A percentile compares a stretch with the other conserved stretches of the same genome.
Conservation (phyloP, 139 green algal genomes). For the Chlorella sp. region DNA sequence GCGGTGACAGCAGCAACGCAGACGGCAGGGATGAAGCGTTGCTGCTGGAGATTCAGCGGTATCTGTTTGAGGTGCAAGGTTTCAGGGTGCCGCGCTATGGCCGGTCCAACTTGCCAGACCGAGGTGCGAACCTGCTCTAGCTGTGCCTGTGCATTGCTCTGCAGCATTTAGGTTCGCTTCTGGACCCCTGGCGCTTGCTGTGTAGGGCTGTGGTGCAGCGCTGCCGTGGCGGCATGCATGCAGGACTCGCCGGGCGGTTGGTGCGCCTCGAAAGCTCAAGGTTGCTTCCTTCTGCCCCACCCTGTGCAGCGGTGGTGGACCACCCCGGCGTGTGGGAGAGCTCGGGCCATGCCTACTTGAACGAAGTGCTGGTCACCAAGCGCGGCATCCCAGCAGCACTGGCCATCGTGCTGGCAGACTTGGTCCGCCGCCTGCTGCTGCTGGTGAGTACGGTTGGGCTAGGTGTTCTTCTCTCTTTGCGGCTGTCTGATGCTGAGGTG, state of each 20-base stretch:
- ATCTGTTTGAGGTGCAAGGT: constrained; percentile 3
- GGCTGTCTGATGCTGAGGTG: not conserved
- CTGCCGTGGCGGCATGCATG: no score
- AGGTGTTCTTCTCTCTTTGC: not conserved
- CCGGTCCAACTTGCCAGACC: constrained; percentile 1
- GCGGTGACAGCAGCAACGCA: not conserved
- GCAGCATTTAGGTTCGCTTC: no score
- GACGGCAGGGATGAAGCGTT: not conserved
- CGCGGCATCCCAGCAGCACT: not conserved
- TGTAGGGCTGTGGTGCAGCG: no score
- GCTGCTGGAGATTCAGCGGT: not conserved
- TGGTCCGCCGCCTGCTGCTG: not conserved
- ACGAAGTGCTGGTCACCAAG: constrained; percentile 68
- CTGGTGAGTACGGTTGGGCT: no score
- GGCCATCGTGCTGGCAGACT: not conserved
- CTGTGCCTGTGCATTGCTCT: no score
- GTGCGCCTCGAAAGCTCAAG: no score
- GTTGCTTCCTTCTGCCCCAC: not conserved
- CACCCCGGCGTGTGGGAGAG: constrained; percentile 65
- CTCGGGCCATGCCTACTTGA: constrained; percentile 63
- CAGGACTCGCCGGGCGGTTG: no score
- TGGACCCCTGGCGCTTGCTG: no score
- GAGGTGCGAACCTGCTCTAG: not conserved
- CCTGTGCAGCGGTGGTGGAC: constrained; percentile 3
- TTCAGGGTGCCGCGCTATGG: not conserved